Conservation (phyloP, 768 basidiomycete genomes). For the Suillus spraguei region DNA sequence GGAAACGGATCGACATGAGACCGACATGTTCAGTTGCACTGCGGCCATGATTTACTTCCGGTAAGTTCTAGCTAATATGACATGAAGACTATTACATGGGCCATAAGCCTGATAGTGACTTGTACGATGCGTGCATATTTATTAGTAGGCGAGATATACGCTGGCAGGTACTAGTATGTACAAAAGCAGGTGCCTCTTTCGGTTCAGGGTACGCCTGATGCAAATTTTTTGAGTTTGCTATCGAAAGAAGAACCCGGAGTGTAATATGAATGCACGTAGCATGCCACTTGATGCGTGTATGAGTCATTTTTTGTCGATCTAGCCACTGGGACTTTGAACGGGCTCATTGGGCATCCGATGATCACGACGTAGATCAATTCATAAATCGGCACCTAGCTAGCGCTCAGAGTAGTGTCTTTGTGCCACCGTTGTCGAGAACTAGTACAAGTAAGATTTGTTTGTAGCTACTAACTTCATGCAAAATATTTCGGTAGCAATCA, state of each 20-base stretch:
- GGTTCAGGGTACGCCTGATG: too few relatives aligned
- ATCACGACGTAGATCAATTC: neutral
- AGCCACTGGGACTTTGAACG: neutral
- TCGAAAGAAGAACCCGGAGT: neutral
- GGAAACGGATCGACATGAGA: neutral
- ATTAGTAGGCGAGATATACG: neutral
- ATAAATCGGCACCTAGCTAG: neutral
- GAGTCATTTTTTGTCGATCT: neutral
- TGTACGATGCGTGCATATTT: neutral
- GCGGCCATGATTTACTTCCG: neutral
- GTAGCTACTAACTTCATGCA: too few relatives aligned
- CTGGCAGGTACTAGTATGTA: neutral
- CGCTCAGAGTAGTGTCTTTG: too few relatives aligned
- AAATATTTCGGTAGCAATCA: too few relatives aligned
- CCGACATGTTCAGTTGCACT: too few relatives aligned
- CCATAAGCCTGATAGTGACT: neutral
- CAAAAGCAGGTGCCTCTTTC: neutral
- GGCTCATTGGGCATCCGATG: neutral
- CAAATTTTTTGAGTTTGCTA: too few relatives aligned
- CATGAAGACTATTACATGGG: neutral
- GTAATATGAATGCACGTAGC: neutral
- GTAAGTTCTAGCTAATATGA: neutral
- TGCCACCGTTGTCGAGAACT: too few relatives aligned
- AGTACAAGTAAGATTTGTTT: too few relatives aligned
- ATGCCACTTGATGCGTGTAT: neutral